These are phyloP conservation scores for Cryptococcus amylolentus DNA, from an alignment of 1,284 basidiomycete species.

Conservation along the genomic window DNA sequence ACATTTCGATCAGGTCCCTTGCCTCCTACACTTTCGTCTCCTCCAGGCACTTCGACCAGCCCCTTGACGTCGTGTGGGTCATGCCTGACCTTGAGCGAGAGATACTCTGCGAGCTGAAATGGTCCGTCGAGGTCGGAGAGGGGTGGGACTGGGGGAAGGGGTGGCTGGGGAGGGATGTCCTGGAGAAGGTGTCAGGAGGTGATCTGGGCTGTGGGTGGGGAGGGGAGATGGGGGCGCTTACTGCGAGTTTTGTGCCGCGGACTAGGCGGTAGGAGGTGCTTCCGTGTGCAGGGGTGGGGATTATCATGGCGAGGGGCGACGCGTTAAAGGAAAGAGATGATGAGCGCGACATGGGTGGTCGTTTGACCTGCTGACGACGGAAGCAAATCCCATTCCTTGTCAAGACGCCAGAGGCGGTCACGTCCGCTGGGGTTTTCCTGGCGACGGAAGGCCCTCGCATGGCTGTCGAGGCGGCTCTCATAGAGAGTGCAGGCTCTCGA, in stretches of 20 bases:
- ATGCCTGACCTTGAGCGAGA: conserved; percentile 75
- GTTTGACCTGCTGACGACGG: too few relatives aligned
- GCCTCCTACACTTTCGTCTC: conserved; percentile 41
- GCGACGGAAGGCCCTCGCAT: too few relatives aligned
- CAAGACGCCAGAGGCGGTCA: too few relatives aligned
- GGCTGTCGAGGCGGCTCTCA: too few relatives aligned
- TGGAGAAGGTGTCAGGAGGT: conserved; percentile 9
- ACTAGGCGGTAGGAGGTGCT: conserved; percentile 7
- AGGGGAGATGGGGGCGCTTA: conserved; percentile 6
- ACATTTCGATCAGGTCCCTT: conserved; percentile 52
- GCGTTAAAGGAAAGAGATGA: not conserved
- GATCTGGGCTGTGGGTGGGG: not conserved
- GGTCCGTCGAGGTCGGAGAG: conserved; percentile 66
- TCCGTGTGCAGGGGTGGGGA: not conserved
- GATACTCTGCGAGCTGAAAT: conserved; percentile 93
- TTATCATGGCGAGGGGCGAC: conserved; percentile 6
- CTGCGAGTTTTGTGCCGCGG: conserved; percentile 29
- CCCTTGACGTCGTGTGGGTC: conserved; percentile 83
- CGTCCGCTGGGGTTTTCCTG: too few relatives aligned
- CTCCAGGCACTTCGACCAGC: conserved; percentile 68
- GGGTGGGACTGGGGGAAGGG: conserved; percentile 28
- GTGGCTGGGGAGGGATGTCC: conserved; percentile 29
- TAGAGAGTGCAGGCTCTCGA: too few relatives aligned
- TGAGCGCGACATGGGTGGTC: too few relatives aligned
- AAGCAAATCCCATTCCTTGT: too few relatives aligned